Base-by-base conservation (phyloP, 495 filamentous ascomycete genomes). In the Cenococcum geophilum region DNA sequence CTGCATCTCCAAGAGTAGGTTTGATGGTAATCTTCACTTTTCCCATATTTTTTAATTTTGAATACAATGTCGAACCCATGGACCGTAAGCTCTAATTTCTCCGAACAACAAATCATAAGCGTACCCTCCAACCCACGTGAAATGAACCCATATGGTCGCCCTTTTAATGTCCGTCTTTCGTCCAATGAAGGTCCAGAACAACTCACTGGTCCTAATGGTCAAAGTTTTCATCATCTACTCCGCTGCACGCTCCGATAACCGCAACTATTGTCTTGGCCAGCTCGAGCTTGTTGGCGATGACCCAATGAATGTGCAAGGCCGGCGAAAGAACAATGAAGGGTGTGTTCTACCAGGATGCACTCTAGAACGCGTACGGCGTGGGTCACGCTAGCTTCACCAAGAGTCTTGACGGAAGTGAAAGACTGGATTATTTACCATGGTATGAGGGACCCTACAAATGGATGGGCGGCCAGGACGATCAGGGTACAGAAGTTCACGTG, bases 401-500 rank as follows among this genome's bases (percentile, higher is more conserved):
- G 36, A 77, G 75, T 27, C 75, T 76, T 0, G 77, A 79, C 62
- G 76, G 75, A 2, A 73, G 51, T 0, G 77, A n/a, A 80, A 64
- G 66, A 75, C 52, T 81, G 75, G 61, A 75, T 80, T 34, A 76
- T 81, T 1, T 81, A 81, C 60, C 78, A 80, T 62, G 78, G 76
- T 12, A 76, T 75, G 74, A 48, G 62, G 43, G 65, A 76, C 62
- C 72, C 71, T 16, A 65, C 42, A 18, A 66, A 68, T 50, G 69
- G 71, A n/a, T 76, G 71, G 70, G 49, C 32, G n/a, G 71, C 72
- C n/a, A 63, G 74, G 47, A 74, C 72, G 22, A 74, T 75, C 47
- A 57, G 74, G 9, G 66, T 71, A 42, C 75, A 76, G 68, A 70
- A 64, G 59, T 76, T 76, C 55, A 62, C 57, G 27, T 76, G 73